Base-by-base conservation (phyloP, 2,329 filamentous ascomycete species). In the Huntiella decipiens region DNA sequence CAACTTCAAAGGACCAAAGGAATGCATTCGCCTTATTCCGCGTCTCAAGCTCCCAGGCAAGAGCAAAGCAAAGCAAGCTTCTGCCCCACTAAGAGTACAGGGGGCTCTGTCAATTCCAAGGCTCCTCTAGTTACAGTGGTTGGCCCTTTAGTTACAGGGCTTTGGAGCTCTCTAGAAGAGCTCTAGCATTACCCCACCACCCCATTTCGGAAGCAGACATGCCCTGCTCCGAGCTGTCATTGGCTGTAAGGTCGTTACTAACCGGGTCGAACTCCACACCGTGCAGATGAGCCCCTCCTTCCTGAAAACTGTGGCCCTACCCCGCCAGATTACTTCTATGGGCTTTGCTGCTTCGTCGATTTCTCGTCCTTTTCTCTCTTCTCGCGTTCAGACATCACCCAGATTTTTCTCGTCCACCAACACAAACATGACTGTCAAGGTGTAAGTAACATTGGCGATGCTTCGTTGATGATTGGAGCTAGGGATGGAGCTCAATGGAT, bases 401-500 rank as follows among this genome's bases (percentile, higher is more conserved):
- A 62, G 66, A 55, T 66, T 63, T 56, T 72, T 69, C 56, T 66
- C 63, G 51, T 68, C 82, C 62, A 65, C 79, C 58, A 44, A 46
- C 44, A 66, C 73, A 70, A 78, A 71, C 64, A 94, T 93, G 85
- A 50, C 55, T 52, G 66, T 70, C 63, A 77, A 79, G 63, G 77
- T 77, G 67, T 84, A 70, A 68, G 77, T 72, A 40, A 28, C 22
- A 28, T 43, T n/a, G 6, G 15, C 15, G 17, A 43, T 17, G 8
- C 10, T 7, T 15, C 37, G 11, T n/a, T 16, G 15, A 39, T 17
- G 16, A 39, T 4, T n/a, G 22, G 16, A 5, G 16, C 16, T 16
- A 19, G 15, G 10, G 22, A 39, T 17, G 11, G 22, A 39, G 37
- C 37, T 32, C 17, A 19, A 33, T 28, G 22, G 22, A 42, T 28